Conservation (phyloP, 441 rosid genomes). For the Brassica balearica region DNA sequence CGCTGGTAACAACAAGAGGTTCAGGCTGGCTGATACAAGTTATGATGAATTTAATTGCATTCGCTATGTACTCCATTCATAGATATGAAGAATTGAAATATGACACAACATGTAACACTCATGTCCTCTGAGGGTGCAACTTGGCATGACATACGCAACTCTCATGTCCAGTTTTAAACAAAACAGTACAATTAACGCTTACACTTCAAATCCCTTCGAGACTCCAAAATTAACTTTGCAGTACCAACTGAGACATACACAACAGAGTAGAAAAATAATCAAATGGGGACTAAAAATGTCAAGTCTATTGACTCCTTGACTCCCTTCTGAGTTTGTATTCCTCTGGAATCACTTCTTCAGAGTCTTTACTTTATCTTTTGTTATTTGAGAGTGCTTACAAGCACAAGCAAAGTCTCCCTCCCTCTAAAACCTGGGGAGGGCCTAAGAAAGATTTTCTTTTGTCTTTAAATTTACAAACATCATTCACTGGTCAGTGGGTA, state of each 20-base stretch:
- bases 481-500: constrained; percentile 21
- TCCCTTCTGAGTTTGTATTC: constrained; percentile 32
- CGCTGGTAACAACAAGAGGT: constrained; percentile 10
- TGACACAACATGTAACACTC: constrained; percentile 6
- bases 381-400: constrained; percentile 35
- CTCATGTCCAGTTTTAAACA: constrained; percentile 11
- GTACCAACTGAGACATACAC: constrained; percentile 25
- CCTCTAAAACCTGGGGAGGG: constrained; percentile 18
- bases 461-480: constrained; percentile 37
- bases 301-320: constrained; percentile 19
- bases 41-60: neutral
- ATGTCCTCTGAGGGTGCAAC: constrained; percentile 11
- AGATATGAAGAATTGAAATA: constrained; percentile 13
- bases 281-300: constrained; percentile 19
- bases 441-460: constrained; percentile 22
- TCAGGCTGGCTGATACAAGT: neutral
- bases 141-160: constrained; percentile 25
- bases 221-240: constrained; percentile 12
- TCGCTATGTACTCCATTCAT: neutral
- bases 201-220: constrained; percentile 8
- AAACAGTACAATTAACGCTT: constrained; percentile 30
- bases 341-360: constrained; percentile 22
- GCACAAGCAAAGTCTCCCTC: constrained; percentile 39
- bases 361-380: constrained; percentile 29
- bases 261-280: constrained; percentile 13